Conservation (phyloP, 345 rosid genomes). For the rapeseed (Brassica napus) region Da-Ae NC_063435.1:11832501-11833000, state of each 20-base stretch:
- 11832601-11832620: too few relatives aligned
- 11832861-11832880: conserved; percentile 78
- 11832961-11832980: too few relatives aligned
- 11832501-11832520: neutral
- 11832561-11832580: neutral
- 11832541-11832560: neutral
- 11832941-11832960: conserved; percentile 36
- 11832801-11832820: neutral
- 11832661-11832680: neutral
- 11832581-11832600: too few relatives aligned
- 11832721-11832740: too few relatives aligned
- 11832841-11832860: conserved; percentile 69
- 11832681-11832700: conserved; percentile 9
- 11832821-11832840: conserved; percentile 45
- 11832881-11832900: conserved; percentile 75
- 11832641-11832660: neutral
- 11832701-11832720: neutral
- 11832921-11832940: conserved; percentile 64
- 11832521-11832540: conserved; percentile 7
- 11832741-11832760: too few relatives aligned
- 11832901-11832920: conserved; percentile 86
- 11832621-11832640: too few relatives aligned
- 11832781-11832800: neutral
- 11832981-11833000: too few relatives aligned
- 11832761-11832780: too few relatives aligned